A percentile compares a stretch with the other conserved stretches of the same genome.
Conservation (phyloP, 2,329 filamentous ascomycete species). For the Macrophomina tecta region DNA sequence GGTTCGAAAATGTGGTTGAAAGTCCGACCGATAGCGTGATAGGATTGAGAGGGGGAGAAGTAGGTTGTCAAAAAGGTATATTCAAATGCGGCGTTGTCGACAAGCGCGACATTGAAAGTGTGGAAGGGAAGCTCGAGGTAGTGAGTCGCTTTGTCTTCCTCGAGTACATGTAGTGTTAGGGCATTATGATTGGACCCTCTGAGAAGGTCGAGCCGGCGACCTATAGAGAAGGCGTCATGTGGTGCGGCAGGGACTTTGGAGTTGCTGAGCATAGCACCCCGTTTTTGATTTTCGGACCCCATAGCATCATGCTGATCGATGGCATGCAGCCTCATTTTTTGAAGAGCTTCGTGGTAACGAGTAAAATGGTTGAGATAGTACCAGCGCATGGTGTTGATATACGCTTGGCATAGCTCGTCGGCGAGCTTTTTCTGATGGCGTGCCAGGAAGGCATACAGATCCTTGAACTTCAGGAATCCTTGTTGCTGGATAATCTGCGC, state of each 20-base stretch:
- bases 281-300: constrained; percentile 74
- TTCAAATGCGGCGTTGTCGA: constrained; percentile 93
- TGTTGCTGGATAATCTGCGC: constrained; percentile 96
- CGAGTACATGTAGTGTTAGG: constrained; percentile 84
- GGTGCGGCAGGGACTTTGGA: constrained; percentile 57
- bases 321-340: constrained; percentile 81
- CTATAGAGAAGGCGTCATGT: constrained; percentile 89
- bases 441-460: constrained; percentile 84
- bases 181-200: constrained; percentile 75
- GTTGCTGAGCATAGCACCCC: constrained; percentile 48
- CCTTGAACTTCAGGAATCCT: constrained; percentile 85
- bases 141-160: constrained; percentile 85
- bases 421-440: constrained; percentile 82
- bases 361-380: constrained; percentile 93
- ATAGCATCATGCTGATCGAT: constrained; percentile 85
- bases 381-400: constrained; percentile 99
- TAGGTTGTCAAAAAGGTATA: constrained; percentile 93
- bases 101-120: constrained; percentile 90
- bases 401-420: constrained; percentile 88
- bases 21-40: constrained; percentile 78
- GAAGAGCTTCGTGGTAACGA: constrained; percentile 82
- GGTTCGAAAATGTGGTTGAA: constrained; percentile 90
- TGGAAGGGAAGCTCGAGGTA: constrained; percentile 91
- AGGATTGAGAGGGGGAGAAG: constrained; percentile 79
- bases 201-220: constrained; percentile 82